A percentile compares a stretch with the other conserved stretches of the same genome.
phyloP scores from a whole-genome alignment of 306 rosid species.

The Abrus precatorius region DNA sequence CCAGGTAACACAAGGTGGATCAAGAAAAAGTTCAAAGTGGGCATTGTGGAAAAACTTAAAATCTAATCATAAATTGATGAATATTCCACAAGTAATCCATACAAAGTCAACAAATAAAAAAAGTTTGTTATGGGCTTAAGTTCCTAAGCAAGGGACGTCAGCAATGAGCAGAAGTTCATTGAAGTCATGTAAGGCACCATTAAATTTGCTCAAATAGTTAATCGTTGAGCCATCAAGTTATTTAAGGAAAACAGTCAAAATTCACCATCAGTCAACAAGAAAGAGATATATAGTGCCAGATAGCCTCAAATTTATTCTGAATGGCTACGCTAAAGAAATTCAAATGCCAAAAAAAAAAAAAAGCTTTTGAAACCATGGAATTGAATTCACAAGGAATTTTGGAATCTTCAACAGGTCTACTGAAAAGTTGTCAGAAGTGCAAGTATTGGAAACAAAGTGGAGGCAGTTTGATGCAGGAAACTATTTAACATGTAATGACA shows the following conservation, averaged over 20 bases:
- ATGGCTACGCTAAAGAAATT: not conserved
- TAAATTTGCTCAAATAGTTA: not conserved
- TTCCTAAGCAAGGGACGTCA: not conserved
- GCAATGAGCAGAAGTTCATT: not conserved
- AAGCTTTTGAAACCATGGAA: too few species aligned
- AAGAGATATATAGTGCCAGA: too few species aligned
- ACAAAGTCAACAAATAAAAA: not conserved
- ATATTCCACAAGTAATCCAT: not conserved
- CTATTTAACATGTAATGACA: slow-evolving; percentile 7
- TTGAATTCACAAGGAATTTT: not conserved
- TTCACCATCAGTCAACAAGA: too few species aligned
- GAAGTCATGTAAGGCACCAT: not conserved
- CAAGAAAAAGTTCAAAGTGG: not conserved
- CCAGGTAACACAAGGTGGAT: not conserved
- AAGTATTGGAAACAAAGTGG: not conserved
- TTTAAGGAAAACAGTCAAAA: not conserved
- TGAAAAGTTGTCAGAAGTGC: not conserved
- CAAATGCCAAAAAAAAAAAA: not conserved
- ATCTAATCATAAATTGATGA: not conserved
- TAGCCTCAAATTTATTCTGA: not conserved
- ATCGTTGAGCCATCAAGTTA: not conserved
- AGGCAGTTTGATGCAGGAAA: slow-evolving; percentile 3
- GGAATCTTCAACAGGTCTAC: not conserved
- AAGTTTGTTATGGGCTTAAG: not conserved
- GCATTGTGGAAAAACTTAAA: not conserved